Percentiles rank a stretch among this genome's conserved stretches.
phyloP scores from a whole-genome alignment of 768 basidiomycete genomes.

The Scleroderma citrinum region DNA sequence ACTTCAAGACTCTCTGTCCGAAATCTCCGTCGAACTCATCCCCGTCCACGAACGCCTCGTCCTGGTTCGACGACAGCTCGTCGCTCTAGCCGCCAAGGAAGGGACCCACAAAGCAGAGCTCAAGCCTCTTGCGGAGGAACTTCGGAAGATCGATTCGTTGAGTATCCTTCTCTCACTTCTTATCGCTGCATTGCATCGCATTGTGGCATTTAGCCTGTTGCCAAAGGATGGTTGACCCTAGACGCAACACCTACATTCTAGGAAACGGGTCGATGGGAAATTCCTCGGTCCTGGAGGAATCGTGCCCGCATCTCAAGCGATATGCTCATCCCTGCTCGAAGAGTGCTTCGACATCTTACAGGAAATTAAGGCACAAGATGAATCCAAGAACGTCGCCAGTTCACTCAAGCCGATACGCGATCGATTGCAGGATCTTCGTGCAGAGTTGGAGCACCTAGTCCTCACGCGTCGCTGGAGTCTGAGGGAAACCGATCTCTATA shows the following conservation, averaged over 20 bases:
- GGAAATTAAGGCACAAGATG: slow-evolving; percentile 91
- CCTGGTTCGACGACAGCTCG: slow-evolving; percentile 81
- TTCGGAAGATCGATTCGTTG: slow-evolving; percentile 95
- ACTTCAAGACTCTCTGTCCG: slow-evolving; percentile 79
- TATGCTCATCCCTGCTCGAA: slow-evolving; percentile 88
- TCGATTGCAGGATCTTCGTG: slow-evolving; percentile 76
- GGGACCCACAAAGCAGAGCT: slow-evolving; percentile 81
- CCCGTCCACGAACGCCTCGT: slow-evolving; percentile 90
- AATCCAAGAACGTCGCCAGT: slow-evolving; percentile 79
- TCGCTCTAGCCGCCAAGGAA: slow-evolving; percentile 81
- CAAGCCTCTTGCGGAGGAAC: slow-evolving; percentile 85
- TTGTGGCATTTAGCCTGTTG: too few relatives aligned
- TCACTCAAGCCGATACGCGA: slow-evolving; percentile 92
- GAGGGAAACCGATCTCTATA: slow-evolving; percentile 89
- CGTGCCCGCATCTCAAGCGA: slow-evolving; percentile 86
- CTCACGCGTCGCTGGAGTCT: slow-evolving; percentile 97
- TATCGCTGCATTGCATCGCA: slow-evolving; percentile 6
- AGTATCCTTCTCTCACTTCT: slow-evolving; percentile 39
- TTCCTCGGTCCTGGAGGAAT: slow-evolving; percentile 88
- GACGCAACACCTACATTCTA: slow-evolving; percentile 22
- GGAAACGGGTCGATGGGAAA: slow-evolving; percentile 92
- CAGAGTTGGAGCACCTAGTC: slow-evolving; percentile 85
- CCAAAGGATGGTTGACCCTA: slow-evolving; percentile 7
- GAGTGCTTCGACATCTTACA: slow-evolving; percentile 95
- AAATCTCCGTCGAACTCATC: slow-evolving; percentile 84